Evolutionary conservation across 202 grass and related monocot genomes (phyloP), one percentile per base, ranked within the genome.

Genomic region (Hordeum pubiflorum): DNA sequence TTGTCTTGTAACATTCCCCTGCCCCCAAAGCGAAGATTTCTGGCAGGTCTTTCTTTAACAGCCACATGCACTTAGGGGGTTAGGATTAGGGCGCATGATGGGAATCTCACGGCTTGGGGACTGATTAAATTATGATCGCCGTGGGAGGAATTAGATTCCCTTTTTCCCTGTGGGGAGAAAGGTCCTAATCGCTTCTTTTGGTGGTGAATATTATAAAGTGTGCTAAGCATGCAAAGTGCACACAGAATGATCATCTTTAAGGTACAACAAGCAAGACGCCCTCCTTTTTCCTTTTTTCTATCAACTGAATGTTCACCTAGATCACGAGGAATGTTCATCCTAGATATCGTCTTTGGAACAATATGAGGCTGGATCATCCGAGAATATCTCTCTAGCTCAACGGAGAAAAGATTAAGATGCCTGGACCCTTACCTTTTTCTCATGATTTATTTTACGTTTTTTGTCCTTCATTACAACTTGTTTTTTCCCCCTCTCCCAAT

Each of bases 181-280:
- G 82, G 86, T 94, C 91, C 87, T 94, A 89, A 91, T 94, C 91
- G 40, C 91, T 91, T 87, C 83, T 86, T 86, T 75, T 82, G 38
- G 87, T 85, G 83, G 75, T 91, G 82, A 76, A 80, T 88, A 84
- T 88, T 88, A 85, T 89, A 91, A 91, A 89, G 91, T 79, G 44
- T 36, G 79, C 79, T 89, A 86, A 86, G 74, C 59, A 91, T 89
- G 79, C 83, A 89, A 94, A 94, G 91, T 80, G 61, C 78, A 41
- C 86, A 85, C 81, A 79, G 89, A 84, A 91, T 89, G 83, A 94
- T 91, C 81, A 85, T 75, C 81, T 91, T 90, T 89, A 91, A 69
- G 83, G 76, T 84, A 76, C 86, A 65, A 10, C 40, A 89, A 55
- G 72, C 79, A 86, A 60, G 83, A 82, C 79, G 38, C 60, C 62